Evolutionary conservation across 208 protist genomes (phyloP).

Genomic region (Balamuthia mandrillaris): DNA sequence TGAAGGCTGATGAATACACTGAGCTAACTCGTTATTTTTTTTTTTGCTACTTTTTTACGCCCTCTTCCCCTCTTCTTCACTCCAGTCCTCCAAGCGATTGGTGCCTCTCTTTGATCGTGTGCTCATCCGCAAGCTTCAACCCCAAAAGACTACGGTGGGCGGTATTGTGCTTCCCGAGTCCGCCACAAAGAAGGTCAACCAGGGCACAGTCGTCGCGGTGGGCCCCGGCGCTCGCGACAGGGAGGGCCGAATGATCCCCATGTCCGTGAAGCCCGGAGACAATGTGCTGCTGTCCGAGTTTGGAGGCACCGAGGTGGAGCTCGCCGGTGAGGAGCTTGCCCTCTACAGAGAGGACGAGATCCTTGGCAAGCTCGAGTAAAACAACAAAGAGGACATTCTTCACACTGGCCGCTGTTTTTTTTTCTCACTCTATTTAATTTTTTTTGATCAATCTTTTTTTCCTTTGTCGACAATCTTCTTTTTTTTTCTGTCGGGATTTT

Average conservation of each 20-base stretch:
- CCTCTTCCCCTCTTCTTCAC: too few relatives aligned
- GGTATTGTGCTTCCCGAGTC: conserved; percentile 48
- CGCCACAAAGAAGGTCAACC: conserved; percentile 35
- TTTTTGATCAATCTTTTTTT: too few relatives aligned
- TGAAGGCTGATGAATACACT: too few relatives aligned
- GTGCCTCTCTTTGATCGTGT: conserved; percentile 29
- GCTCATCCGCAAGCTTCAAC: neutral
- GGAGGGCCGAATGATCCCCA: conserved; percentile 38
- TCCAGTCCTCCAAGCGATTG: neutral
- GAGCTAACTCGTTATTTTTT: too few relatives aligned
- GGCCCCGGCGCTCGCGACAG: neutral
- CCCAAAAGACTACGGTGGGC: conserved; percentile 32
- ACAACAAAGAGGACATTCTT: too few relatives aligned
- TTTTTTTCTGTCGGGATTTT: too few relatives aligned
- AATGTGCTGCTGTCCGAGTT: conserved; percentile 52
- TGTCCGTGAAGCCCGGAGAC: conserved; percentile 40
- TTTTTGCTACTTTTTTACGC: too few relatives aligned
- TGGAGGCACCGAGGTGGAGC: conserved; percentile 44
- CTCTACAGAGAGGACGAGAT: conserved; percentile 49
- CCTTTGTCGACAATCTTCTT: too few relatives aligned
- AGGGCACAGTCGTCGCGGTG: conserved; percentile 50
- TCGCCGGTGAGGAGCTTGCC: conserved; percentile 48
- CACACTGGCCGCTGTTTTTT: too few relatives aligned
- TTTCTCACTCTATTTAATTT: too few relatives aligned
- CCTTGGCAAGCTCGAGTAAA: conserved; percentile 43